Base-by-base conservation (phyloP, 1,284 basidiomycete species). In the Ganoderma resinaceum region DNA sequence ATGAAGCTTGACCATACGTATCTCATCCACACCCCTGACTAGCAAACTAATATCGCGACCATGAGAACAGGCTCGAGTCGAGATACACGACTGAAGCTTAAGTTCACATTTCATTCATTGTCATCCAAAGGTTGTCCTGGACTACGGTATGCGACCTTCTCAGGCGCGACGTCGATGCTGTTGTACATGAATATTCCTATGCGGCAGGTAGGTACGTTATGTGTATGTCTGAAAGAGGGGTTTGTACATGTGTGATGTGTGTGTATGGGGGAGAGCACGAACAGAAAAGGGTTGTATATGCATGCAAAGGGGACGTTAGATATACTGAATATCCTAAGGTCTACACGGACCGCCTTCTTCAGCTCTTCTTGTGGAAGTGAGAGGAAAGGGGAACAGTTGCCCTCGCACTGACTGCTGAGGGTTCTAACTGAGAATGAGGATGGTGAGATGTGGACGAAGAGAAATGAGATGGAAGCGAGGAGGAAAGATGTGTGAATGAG, bases 341-440 rank as follows among this genome's bases (percentile, higher is more conserved):
- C 26, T 55, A 55, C 52, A 55, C 52, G 18, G 52, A 55, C 18
- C 52, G 29, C 16, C 33, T 55, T 31, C 52, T 31, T 16, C 23
- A 3, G 23, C 26, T 26, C 46, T 52, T 26, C 12, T 14, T 5
- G n/a, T 46, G 46, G 23, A 12, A 12, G 46, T 12, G n/a, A 20
- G 23, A 23, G 26, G 14, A 18, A 29, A 14, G 26, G 26, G 29
- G 29, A 18, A 31, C 16, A 29, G 18, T 23, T 58, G 20, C 37
- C 55, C 55, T 58, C 55, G 55, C 55, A 58, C 55, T 58, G 33
- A 37, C 55, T 58, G 55, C 55, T 37, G 20, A 58, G 33, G 55
- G 35, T 37, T 35, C n/a, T 58, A 6, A 35, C 20, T 12, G n/a
- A 20, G 29, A 46, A 11, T n/a, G 26, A 9, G 35, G 12, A n/a